These are phyloP conservation scores for Paraconiothyrium brasiliense DNA, from an alignment of 2,329 filamentous ascomycete species.

Conservation along the genomic window DNA sequence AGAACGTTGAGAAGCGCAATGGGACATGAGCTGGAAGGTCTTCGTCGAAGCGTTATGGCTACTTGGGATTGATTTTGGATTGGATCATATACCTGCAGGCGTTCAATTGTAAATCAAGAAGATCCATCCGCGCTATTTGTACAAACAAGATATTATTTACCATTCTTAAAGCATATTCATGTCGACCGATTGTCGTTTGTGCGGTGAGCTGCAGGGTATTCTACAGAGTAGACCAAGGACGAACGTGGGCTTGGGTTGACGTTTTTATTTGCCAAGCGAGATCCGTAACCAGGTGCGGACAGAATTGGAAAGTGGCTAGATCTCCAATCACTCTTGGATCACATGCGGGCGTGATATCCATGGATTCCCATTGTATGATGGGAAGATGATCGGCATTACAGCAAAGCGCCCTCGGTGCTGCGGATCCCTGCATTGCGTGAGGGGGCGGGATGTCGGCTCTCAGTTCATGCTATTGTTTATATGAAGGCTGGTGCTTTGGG, in stretches of 20 bases:
- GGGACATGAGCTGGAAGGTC: slow-evolving; percentile 21
- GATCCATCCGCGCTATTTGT: slow-evolving; percentile 19
- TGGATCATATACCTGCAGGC: neutral
- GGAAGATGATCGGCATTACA: neutral
- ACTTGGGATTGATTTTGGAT: slow-evolving; percentile 1
- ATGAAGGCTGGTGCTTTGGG: neutral
- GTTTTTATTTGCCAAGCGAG: slow-evolving; percentile 37
- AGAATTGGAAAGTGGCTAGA: slow-evolving; percentile 3
- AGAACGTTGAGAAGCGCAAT: slow-evolving; percentile 46
- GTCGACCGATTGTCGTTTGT: slow-evolving; percentile 10
- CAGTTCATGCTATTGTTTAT: slow-evolving; percentile 19
- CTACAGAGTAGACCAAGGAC: slow-evolving; percentile 8
- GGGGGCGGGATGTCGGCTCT: neutral
- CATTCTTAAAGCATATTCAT: slow-evolving; percentile 16
- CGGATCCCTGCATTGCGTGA: slow-evolving; percentile 25
- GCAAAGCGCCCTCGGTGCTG: slow-evolving; percentile 4
- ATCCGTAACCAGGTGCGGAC: neutral
- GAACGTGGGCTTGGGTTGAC: slow-evolving; percentile 37
- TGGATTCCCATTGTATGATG: neutral
- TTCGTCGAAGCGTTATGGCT: neutral
- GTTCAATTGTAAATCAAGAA: slow-evolving; percentile 11
- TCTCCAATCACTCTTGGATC: neutral
- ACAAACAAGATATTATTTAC: slow-evolving; percentile 24
- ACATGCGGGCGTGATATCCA: neutral
- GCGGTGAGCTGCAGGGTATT: slow-evolving; percentile 19